Evolutionary conservation across 805 yeast species (phyloP).

Genomic region (Suhomyces xylopsoci): DNA sequence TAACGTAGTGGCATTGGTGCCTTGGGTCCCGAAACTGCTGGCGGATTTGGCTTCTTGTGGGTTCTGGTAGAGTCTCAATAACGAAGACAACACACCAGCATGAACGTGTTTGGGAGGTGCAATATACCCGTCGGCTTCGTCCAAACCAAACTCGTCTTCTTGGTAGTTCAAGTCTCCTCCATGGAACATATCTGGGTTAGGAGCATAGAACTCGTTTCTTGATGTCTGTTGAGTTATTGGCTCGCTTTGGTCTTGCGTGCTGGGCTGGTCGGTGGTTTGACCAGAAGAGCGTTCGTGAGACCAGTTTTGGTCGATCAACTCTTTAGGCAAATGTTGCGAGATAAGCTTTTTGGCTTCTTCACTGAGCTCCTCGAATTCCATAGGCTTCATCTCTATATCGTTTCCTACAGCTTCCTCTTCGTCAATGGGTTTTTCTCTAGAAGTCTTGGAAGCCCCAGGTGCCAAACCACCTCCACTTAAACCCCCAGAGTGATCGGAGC

Average conservation of each 20-base stretch:
- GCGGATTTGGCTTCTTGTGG: conserved; percentile 29
- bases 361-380: conserved; percentile 42
- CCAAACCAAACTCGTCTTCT: conserved; percentile 31
- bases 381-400: conserved; percentile 43
- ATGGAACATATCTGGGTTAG: conserved; percentile 45
- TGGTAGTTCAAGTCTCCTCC: conserved; percentile 23
- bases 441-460: conserved; percentile 34
- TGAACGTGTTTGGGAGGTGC: conserved; percentile 56
- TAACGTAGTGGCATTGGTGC: conserved; percentile 16
- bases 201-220: conserved; percentile 26
- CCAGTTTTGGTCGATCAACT: not conserved
- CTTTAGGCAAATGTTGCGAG: conserved; percentile 43
- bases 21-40: conserved; percentile 22
- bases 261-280: not conserved
- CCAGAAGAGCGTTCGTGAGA: not conserved
- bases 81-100: conserved; percentile 82
- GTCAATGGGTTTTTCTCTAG: conserved; percentile 16
- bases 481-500: conserved; percentile 19
- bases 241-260: not conserved
- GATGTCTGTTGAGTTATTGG: conserved; percentile 1
- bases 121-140: conserved; percentile 31
- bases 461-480: conserved; percentile 41
- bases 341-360: conserved; percentile 57
- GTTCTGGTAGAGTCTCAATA: conserved; percentile 66
- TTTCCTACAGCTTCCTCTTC: conserved; percentile 20